Percentiles rank a stretch among this genome's conserved stretches.
Conservation (phyloP, 2,329 filamentous ascomycete genomes). For the Epichloe baconii region DNA sequence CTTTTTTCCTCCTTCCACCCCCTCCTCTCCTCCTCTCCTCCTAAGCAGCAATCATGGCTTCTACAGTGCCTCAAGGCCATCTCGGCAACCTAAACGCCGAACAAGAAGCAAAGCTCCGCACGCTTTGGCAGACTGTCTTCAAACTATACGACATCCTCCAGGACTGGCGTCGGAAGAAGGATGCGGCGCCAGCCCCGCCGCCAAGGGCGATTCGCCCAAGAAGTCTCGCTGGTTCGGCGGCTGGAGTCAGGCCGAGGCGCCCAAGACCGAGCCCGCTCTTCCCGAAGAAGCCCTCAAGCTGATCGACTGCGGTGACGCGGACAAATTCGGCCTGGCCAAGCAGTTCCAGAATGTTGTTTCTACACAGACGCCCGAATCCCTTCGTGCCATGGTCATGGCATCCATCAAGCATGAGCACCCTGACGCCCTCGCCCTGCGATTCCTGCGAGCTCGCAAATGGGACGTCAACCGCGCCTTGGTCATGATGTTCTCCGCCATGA, state of each 20-base stretch:
- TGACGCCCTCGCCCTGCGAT: constrained; percentile 25
- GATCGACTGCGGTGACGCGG: constrained; percentile 2
- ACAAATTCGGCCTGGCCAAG: constrained; percentile 5
- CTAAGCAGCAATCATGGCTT: not conserved
- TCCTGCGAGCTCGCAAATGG: constrained; percentile 27
- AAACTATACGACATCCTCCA: constrained; percentile 9
- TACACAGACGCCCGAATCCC: constrained; percentile 1
- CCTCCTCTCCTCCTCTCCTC: no score
- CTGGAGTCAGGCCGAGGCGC: not conserved
- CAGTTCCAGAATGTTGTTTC: constrained; percentile 5
- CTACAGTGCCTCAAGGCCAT: constrained; percentile 3
- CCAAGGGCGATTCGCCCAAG: constrained; percentile 3
- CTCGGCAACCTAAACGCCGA: constrained; percentile 13
- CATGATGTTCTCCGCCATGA: constrained; percentile 24
- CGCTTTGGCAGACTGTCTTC: constrained; percentile 13
- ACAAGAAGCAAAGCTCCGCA: constrained; percentile 13
- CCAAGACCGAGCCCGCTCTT: not conserved
- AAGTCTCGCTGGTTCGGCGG: constrained; percentile 6
- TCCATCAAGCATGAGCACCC: constrained; percentile 19
- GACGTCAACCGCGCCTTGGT: constrained; percentile 24
- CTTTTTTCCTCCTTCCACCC: not conserved
- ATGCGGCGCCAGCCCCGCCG: not conserved
- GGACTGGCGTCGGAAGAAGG: constrained; percentile 1
- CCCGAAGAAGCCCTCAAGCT: constrained; percentile 5
- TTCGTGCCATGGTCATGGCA: constrained; percentile 10